Percentiles rank a stretch among this genome's conserved stretches.
These are phyloP conservation scores for Microbotryum saponariae DNA, from an alignment of 1,284 basidiomycete genomes.

Conservation along the genomic window DNA sequence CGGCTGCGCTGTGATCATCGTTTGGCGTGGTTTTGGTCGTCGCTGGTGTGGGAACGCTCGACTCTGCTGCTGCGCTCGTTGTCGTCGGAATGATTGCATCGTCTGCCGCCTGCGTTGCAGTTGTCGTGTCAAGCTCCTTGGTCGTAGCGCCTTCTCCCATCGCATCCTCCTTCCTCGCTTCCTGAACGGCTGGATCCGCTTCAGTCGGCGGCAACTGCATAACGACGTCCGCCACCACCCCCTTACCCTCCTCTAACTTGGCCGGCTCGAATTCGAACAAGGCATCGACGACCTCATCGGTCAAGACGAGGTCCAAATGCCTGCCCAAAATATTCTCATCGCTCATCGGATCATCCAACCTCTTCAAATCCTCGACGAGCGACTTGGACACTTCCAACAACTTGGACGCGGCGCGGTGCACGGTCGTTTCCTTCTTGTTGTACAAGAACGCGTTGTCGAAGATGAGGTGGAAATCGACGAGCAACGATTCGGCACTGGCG, in stretches of 20 bases:
- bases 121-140: background rate
- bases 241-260: conserved; percentile 16
- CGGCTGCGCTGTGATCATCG: background rate
- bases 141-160: conserved; percentile 36
- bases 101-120: background rate
- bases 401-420: conserved; percentile 63
- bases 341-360: conserved; percentile 6
- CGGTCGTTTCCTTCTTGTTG: conserved; percentile 66
- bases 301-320: conserved; percentile 4
- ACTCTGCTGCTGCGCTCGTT: background rate
- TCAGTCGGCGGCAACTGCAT: conserved; percentile 12
- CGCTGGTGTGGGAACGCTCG: background rate
- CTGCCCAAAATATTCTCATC: background rate
- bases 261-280: conserved; percentile 10
- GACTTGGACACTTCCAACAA: conserved; percentile 45
- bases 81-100: background rate
- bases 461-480: conserved; percentile 77
- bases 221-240: conserved; percentile 8
- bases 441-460: conserved; percentile 79
- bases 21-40: background rate
- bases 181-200: conserved; percentile 33
- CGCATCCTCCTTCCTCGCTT: conserved; percentile 36
- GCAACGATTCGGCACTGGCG: conserved; percentile 64
- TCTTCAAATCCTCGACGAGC: conserved; percentile 52
- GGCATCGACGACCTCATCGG: conserved; percentile 14